Conservation (phyloP, 345 rosid species). For the Populus davidiana region DNA sequence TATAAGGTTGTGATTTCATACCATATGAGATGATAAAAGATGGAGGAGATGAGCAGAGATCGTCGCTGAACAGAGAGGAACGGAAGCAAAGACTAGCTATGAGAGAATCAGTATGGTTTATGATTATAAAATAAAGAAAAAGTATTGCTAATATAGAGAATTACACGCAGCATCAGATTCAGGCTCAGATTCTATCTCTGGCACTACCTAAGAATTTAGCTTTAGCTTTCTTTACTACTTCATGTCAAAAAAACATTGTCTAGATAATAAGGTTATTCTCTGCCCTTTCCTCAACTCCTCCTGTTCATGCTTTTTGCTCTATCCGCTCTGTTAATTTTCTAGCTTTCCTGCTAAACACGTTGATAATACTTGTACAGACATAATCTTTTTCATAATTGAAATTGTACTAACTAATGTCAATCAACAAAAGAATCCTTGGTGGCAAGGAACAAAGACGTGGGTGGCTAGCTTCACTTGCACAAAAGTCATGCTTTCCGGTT, state of each 20-base stretch:
- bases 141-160: conserved; percentile 2
- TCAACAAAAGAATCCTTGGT: background rate
- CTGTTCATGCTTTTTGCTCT: too few species aligned
- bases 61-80: background rate
- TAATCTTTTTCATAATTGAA: background rate
- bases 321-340: too few species aligned
- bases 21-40: background rate
- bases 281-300: too few species aligned
- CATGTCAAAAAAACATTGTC: background rate
- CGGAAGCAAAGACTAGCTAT: background rate
- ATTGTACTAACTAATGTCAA: background rate
- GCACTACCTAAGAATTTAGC: conserved; percentile 8
- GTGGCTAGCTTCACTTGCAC: conserved; percentile 10
- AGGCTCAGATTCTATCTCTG: conserved; percentile 8
- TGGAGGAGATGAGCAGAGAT: background rate
- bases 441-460: background rate
- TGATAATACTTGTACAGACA: too few species aligned
- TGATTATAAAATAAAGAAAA: background rate
- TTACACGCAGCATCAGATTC: conserved; percentile 26
- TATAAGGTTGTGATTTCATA: background rate
- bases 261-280: too few species aligned
- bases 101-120: background rate
- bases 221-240: conserved; percentile 4
- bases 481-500: conserved; percentile 1
- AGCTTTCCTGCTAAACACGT: too few species aligned